A percentile compares a stretch with the other conserved stretches of the same genome.
These are phyloP conservation scores for Podaxis sp. DNA, from an alignment of 768 basidiomycete species.

Conservation along the genomic window DNA sequence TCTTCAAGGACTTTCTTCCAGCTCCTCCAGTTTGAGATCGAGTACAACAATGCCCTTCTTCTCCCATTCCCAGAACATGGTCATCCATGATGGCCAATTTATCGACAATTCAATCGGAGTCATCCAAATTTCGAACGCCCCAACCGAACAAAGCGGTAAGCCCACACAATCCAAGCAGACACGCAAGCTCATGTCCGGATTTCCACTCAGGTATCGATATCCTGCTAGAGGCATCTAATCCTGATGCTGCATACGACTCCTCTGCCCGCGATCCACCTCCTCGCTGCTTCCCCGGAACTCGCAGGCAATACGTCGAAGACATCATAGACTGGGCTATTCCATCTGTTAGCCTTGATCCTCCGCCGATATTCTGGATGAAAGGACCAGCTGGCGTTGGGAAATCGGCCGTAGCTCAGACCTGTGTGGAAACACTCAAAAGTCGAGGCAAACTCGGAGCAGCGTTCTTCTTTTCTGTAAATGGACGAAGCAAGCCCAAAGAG, in stretches of 20 bases:
- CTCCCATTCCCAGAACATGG: neutral
- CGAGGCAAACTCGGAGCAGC: neutral
- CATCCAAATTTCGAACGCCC: neutral
- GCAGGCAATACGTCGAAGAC: constrained; percentile 10
- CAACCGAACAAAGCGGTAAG: neutral
- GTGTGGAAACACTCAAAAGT: neutral
- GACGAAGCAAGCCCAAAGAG: neutral
- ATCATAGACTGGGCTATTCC: constrained; percentile 6
- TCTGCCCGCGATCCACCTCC: neutral
- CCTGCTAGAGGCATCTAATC: neutral
- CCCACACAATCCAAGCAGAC: neutral
- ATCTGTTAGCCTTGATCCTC: neutral
- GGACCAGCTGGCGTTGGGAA: neutral
- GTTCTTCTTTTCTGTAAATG: neutral
- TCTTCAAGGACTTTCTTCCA: no score
- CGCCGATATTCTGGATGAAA: constrained; percentile 1
- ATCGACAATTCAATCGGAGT: neutral
- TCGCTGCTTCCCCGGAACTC: neutral
- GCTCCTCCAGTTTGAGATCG: no score
- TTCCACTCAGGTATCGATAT: neutral
- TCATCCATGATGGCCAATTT: neutral
- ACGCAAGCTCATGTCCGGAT: neutral
- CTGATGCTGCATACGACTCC: neutral
- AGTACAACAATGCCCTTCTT: neutral
- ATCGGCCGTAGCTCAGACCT: constrained; percentile 5